These are phyloP conservation scores for Pseudocercospora musae DNA, from an alignment of 2,329 filamentous ascomycete species.

Conservation along the genomic window DNA sequence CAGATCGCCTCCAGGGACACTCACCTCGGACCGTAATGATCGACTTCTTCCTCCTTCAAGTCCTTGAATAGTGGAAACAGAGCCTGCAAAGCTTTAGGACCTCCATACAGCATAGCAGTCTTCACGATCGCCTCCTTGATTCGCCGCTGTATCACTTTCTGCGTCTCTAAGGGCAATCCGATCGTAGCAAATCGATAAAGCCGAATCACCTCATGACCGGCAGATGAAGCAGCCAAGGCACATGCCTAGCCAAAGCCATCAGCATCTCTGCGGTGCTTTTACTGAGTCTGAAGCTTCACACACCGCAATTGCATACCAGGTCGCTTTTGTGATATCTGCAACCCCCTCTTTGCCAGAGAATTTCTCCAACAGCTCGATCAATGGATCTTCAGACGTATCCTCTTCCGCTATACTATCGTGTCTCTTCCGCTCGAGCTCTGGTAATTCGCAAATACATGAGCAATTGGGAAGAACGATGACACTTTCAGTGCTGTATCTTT, in stretches of 20 bases:
- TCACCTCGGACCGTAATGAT: conserved; percentile 11
- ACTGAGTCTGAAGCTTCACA: neutral
- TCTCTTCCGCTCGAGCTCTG: neutral
- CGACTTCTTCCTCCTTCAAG: conserved; percentile 13
- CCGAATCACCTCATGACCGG: conserved; percentile 13
- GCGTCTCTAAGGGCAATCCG: conserved; percentile 5
- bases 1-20: neutral
- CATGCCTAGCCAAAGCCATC: neutral
- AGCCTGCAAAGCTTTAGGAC: conserved; percentile 9
- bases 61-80: conserved; percentile 17
- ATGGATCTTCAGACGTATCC: neutral
- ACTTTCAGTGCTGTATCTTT: neutral
- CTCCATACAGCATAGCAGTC: conserved; percentile 12
- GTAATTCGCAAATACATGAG: neutral
- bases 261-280: neutral
- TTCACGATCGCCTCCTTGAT: conserved; percentile 18
- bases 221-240: conserved; percentile 13
- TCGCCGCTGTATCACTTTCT: conserved; percentile 14
- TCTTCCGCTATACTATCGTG: neutral
- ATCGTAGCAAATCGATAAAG: conserved; percentile 15
- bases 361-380: conserved; percentile 1
- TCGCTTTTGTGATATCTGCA: conserved; percentile 1
- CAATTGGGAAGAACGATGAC: neutral
- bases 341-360: conserved; percentile 6
- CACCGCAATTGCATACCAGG: conserved; percentile 1